Base-by-base conservation (phyloP, 352 stramenopile species). In the Globisporangium okanoganense region DNA sequence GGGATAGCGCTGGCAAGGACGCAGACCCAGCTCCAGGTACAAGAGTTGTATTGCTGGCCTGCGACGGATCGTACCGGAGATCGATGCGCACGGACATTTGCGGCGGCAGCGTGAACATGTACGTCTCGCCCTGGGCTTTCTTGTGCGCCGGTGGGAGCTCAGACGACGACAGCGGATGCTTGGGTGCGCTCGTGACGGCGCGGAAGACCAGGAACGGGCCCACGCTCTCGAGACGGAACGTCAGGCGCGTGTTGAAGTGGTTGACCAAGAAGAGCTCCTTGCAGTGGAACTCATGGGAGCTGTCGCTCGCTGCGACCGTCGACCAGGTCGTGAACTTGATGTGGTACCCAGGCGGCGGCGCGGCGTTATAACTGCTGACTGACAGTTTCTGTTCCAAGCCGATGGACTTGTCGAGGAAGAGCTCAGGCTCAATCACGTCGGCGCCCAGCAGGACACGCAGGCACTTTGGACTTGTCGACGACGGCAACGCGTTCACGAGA, bases 291-390 rank as follows among this genome's bases (percentile, higher is more conserved):
- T 55, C 48, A 53, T 92, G 73, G 27, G 64, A 61, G 44, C 14
- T 50, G 10, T 41, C n/a, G 2, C 24, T 58, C 18, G 64, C 62
- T 22, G 75, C 57, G 13, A 87, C 47, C 14, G 79, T 89, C 13
- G 78, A 87, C 82, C 81, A 94, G 22, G 81, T 92, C 44, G 78
- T 87, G 63, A 94, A 94, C 52, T 78, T 79, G 66, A 87, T 67
- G 58, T 87, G 76, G 40, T 85, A 84, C 27, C 40, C 5, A 45
- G 47, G 36, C 8, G 31, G 36, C 8, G 31, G 35, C 13, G 27
- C 16, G n/a, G 49, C 10, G 27, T n/a, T 25, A 9, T 38, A 25
- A 9, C 9, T 41, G n/a, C 2, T 54, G 25, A 5, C 16, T 38
- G 29, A n/a, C 14, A 20, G 24, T 29, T 35, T 14, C 7, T 13